A percentile compares a stretch with the other conserved stretches of the same genome.
Conservation (phyloP, 176 grass and related monocot species). For the Avena sativa region DNA sequence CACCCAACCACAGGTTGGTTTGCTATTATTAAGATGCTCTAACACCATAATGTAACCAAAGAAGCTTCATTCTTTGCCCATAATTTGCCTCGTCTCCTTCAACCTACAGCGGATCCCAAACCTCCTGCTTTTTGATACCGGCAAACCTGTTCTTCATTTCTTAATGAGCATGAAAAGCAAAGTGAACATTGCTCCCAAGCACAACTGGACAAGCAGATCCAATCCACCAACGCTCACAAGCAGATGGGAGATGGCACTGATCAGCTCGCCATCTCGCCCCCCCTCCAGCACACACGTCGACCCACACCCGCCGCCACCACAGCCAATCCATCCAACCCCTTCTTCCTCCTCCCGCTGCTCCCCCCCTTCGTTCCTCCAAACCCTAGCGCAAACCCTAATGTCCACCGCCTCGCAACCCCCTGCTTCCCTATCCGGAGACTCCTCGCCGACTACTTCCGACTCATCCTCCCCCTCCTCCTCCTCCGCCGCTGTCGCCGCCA, state of each 20-base stretch:
- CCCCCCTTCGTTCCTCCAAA: slow-evolving; percentile 49
- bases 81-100: no score
- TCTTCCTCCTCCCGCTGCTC: slow-evolving; percentile 28
- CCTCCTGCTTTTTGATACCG: no score
- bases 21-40: no score
- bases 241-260: not conserved
- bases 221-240: not conserved
- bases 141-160: no score
- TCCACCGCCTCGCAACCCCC: slow-evolving; percentile 49
- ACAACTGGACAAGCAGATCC: not conserved
- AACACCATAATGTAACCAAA: no score
- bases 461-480: slow-evolving; percentile 16
- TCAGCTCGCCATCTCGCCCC: not conserved
- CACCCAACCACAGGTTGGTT: no score
- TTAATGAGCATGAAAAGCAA: not conserved
- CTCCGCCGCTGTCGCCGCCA: not conserved
- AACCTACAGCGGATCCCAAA: no score
- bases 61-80: no score
- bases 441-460: slow-evolving; percentile 47
- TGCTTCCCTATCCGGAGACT: slow-evolving; percentile 49
- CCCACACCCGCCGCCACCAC: slow-evolving; percentile 48
- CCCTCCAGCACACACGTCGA: slow-evolving; percentile 28
- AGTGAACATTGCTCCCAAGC: not conserved
- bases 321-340: slow-evolving; percentile 51
- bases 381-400: slow-evolving; percentile 61